phyloP scores from a whole-genome alignment of 2,329 filamentous ascomycete genomes.

The Aspergillus brunneoviolaceus region DNA sequence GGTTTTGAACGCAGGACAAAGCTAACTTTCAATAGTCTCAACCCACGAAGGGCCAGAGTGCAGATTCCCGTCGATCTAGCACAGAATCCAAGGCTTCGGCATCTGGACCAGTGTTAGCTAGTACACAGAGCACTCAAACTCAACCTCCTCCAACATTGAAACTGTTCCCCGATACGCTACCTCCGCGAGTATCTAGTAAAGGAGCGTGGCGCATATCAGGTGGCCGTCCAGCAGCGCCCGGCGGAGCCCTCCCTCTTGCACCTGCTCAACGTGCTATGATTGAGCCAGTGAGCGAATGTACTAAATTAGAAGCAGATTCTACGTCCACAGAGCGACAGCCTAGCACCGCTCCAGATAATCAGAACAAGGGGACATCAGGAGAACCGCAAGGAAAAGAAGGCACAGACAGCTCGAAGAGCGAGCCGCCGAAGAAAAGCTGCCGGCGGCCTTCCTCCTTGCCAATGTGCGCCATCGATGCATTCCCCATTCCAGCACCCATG shows the following conservation, averaged over 20 bases:
- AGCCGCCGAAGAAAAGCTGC: constrained; percentile 10
- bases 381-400: background rate
- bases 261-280: constrained; percentile 1
- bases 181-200: constrained; percentile 33
- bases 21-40: constrained; percentile 12
- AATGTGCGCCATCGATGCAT: constrained; percentile 30
- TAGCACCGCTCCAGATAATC: background rate
- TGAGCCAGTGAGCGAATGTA: background rate
- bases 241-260: constrained; percentile 6
- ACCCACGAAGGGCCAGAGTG: background rate
- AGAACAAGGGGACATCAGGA: background rate
- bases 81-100: constrained; percentile 2
- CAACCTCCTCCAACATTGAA: constrained; percentile 27
- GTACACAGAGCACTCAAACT: constrained; percentile 11
- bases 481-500: constrained; percentile 38
- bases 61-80: background rate
- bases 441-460: constrained; percentile 26
- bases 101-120: constrained; percentile 11
- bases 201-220: constrained; percentile 25
- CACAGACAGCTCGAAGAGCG: background rate
- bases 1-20: background rate
- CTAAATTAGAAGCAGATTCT: background rate
- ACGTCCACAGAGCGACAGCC: background rate
- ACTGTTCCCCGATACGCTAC: constrained; percentile 35
- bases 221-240: constrained; percentile 14